Base-by-base conservation (phyloP, 805 yeast genomes). In the Starmerella geochares region DNA sequence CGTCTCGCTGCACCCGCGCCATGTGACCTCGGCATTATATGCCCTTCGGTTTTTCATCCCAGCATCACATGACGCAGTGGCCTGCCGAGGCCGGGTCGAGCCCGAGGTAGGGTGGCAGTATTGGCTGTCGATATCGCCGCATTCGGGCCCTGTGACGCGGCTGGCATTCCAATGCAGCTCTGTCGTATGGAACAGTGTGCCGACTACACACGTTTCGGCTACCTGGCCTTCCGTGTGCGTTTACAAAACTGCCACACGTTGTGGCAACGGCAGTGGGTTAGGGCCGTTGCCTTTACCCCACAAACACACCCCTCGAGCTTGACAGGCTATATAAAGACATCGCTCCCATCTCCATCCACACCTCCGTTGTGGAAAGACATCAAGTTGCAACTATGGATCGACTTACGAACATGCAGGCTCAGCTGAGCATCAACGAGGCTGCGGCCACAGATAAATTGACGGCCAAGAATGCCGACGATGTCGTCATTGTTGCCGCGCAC, bases 401-500 rank as follows among this genome's bases (percentile, higher is more conserved):
- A 52, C 62, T 65, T 9, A 37, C 54, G 39, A 62, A 62, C 55
- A 51, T 64, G 47, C 61, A 64, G 42, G 47, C 54, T 20, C 68
- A 64, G 45, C 55, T 66, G 41, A 52, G 58, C 47, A 58, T 63
- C 39, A 65, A 62, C 59, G 53, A 55, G 51, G 56, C 64, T 43
- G 60, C 65, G 16, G 65, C 65, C 46, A 55, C 59, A 40, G 63
- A 62, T 42, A 64, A 65, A 51, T 57, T 76, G 48, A 60, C 66
- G 50, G 71, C 75, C 54, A 81, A 83, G 68, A 74, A 76, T 67
- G 81, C 90, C 3, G 86, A 85, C 58, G 97, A 90, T 66, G 94
- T 90, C 35, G 96, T 90, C 39, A 79, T 90, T 50, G 87, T 86
- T 32, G 81, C 79, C 44, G 95, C 96, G 29, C 81, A 84, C 72